Percentiles rank a stretch among this genome's conserved stretches.
phyloP scores from a whole-genome alignment of 345 rosid genomes.

The Tarenaya hassleriana region DNA sequence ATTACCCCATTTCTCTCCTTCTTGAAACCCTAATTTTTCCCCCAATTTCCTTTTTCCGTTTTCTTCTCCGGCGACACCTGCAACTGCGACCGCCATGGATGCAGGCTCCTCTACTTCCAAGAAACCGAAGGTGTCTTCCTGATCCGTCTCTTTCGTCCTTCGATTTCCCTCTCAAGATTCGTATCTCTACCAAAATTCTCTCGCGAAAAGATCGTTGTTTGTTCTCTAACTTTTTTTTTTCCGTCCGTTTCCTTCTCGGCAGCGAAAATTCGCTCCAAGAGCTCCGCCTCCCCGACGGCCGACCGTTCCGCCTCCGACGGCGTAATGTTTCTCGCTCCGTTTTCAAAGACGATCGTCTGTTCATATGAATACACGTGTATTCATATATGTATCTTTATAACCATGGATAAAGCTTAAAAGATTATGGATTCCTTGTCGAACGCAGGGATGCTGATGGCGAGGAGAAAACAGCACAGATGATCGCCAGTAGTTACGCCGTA shows the following conservation, averaged over 20 bases:
- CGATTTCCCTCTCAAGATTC: constrained; percentile 3
- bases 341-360: background rate
- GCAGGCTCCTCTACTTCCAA: constrained; percentile 11
- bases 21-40: background rate
- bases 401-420: background rate
- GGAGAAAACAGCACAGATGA: constrained; percentile 14
- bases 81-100: constrained; percentile 22
- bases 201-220: background rate
- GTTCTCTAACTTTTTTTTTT: constrained; percentile 15
- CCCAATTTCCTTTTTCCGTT: background rate
- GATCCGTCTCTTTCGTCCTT: background rate
- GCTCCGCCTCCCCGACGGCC: constrained; percentile 12
- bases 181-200: background rate
- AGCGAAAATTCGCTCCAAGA: constrained; percentile 26
- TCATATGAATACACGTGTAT: background rate
- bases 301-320: constrained; percentile 1
- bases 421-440: background rate
- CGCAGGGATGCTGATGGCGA: constrained; percentile 27
- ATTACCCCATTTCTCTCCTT: no score
- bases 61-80: constrained; percentile 25
- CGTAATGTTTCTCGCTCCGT: constrained; percentile 11
- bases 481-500: constrained; percentile 23
- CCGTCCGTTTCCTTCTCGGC: constrained; percentile 2
- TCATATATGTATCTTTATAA: background rate
- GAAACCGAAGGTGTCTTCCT: constrained; percentile 18